Conservation (phyloP, 2,329 filamentous ascomycete genomes). For the Magnaporthiopsis poae region DNA sequence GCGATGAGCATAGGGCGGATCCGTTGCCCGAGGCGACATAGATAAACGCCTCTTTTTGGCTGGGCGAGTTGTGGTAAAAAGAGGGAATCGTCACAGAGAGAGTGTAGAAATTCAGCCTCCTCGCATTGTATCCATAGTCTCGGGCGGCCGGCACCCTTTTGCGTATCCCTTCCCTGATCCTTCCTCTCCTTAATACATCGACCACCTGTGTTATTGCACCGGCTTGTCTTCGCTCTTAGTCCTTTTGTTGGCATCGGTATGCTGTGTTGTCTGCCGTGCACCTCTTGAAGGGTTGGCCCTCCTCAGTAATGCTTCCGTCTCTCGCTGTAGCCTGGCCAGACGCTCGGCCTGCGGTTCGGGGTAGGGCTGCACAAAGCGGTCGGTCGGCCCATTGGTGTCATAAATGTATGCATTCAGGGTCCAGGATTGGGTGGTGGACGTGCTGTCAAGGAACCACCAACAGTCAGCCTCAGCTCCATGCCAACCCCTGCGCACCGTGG, state of each 20-base stretch:
- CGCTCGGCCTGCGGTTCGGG: background rate
- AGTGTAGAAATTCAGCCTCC: too few relatives aligned
- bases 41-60: background rate
- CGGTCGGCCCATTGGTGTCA: background rate
- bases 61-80: background rate
- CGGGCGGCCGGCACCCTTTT: too few relatives aligned
- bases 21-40: background rate
- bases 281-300: background rate
- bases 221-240: background rate
- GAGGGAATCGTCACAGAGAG: too few relatives aligned
- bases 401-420: background rate
- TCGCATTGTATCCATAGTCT: too few relatives aligned
- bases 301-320: background rate
- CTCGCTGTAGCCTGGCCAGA: background rate
- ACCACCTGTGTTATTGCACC: background rate
- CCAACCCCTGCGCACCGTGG: background rate
- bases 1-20: background rate
- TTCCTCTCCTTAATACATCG: background rate
- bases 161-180: background rate
- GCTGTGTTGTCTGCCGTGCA: background rate
- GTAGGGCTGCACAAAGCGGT: background rate
- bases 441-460: background rate
- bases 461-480: background rate
- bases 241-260: background rate
- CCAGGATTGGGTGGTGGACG: background rate